Evolutionary conservation across 192 early-diverging fungal species (phyloP), one percentile per base, ranked within the genome.

Genomic region (Diversispora epigaea): DNA sequence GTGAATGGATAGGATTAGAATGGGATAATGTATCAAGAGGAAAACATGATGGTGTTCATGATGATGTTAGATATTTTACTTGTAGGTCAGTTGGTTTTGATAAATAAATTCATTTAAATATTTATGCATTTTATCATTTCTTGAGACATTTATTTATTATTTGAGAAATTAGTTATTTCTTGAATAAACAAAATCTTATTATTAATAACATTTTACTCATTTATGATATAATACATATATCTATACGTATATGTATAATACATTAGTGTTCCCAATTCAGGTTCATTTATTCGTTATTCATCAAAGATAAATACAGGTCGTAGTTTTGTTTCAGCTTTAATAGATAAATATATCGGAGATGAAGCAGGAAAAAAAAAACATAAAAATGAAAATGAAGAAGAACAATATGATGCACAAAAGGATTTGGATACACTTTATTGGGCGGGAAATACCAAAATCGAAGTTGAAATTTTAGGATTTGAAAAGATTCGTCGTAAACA

Each of bases 1-100:
- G 85, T 45, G 82, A 85, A 22, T 90, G 89, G 89, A 68, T 89
- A 39, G 89, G 89, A 10, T 80, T 90, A 17, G 87, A 90, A 73
- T 90, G 89, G 89, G 89, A 90, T 68, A 81, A 85, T 77, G 75
- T 76, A 11, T 65, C 67, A 19, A 79, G 89, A 62, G 89, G 89
- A 39, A 90, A 90, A 72, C 89, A 90, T 64, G 81, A 84, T 60
- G 89, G 89, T 25, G 66, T 79, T 6, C 85, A 89, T 66, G 67
- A 86, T 4, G 86, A 81, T 12, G 76, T 46, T 6, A 72, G 76
- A 25, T 89, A 89, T 73, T 90, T 90, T 76, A 49, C 76, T 43
- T 89, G 88, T 78, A 81, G 73, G 85, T 84, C 78, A 70, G 71
- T 76, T 7, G 3, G 14, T 4, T 17, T 10, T 46, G 4, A 39